These are phyloP conservation scores for Ogataea trehalophila DNA, from an alignment of 805 yeast species.

Conservation along the genomic window DNA sequence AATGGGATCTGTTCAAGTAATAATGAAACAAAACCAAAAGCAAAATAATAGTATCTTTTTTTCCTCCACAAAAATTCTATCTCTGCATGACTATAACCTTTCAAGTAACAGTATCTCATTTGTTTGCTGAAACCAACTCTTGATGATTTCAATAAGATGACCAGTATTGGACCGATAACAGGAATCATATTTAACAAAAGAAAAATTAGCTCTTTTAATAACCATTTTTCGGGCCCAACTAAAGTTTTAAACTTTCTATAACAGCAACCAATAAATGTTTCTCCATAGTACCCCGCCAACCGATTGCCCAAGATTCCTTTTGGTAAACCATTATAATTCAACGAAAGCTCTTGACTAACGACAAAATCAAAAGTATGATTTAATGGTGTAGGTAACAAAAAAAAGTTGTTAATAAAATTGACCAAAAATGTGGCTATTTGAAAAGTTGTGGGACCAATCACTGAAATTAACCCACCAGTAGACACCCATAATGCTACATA, in stretches of 20 bases:
- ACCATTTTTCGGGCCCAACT: conserved; percentile 37
- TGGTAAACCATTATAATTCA: conserved; percentile 20
- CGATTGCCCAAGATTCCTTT: conserved; percentile 21
- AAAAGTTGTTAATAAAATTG: conserved; percentile 22
- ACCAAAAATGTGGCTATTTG: conserved; percentile 30
- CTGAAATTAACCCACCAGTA: conserved; percentile 22
- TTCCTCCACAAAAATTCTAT: conserved; percentile 33
- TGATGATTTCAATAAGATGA: conserved; percentile 48
- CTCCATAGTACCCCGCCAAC: conserved; percentile 24
- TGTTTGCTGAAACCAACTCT: conserved; percentile 49
- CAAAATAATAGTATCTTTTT: conserved; percentile 31
- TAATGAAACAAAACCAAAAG: conserved; percentile 50
- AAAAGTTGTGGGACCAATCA: conserved; percentile 22
- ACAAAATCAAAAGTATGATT: conserved; percentile 29
- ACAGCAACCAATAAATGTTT: conserved; percentile 21
- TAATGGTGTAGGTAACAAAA: conserved; percentile 31
- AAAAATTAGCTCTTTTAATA: conserved; percentile 32
- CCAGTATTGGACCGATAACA: conserved; percentile 51
- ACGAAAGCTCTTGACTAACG: conserved; percentile 14
- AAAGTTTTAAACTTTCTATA: conserved; percentile 14
- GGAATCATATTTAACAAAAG: conserved; percentile 48
- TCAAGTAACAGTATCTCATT: conserved; percentile 51
- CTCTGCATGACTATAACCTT: conserved; percentile 43
- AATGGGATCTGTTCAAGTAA: conserved; percentile 52
- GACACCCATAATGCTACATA: conserved; percentile 13